Percentiles rank a stretch among this genome's conserved stretches.
Conservation (phyloP, 2,329 filamentous ascomycete species). For the Exophiala sideris region DNA sequence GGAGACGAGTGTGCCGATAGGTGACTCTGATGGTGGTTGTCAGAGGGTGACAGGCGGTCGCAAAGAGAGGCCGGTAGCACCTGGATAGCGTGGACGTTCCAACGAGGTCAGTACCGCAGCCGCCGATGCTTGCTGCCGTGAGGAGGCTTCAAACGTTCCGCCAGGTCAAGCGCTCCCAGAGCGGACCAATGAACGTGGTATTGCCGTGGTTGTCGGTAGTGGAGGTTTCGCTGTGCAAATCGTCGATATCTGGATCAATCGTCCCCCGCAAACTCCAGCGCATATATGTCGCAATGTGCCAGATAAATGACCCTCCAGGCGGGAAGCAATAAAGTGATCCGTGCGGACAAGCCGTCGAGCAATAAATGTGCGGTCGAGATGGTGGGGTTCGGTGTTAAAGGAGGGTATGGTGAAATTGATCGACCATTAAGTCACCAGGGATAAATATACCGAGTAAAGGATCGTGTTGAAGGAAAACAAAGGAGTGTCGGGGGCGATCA, state of each 20-base stretch:
- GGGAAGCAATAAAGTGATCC: slow-evolving; percentile 1
- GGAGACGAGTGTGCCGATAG: not conserved
- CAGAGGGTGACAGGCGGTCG: not conserved
- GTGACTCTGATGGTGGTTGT: not conserved
- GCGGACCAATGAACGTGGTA: not conserved
- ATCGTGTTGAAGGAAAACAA: slow-evolving; percentile 19
- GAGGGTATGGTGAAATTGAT: slow-evolving; percentile 9
- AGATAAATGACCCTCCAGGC: slow-evolving; percentile 1
- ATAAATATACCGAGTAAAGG: slow-evolving; percentile 16
- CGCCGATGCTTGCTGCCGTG: no score
- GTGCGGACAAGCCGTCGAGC: slow-evolving; percentile 6
- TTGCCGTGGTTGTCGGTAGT: not conserved
- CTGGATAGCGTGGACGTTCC: not conserved
- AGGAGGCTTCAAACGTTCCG: no score
- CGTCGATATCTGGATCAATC: slow-evolving; percentile 1
- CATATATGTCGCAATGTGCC: slow-evolving; percentile 1
- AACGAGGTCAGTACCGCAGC: no score
- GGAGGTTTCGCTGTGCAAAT: slow-evolving; percentile 6
- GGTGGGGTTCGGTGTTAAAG: slow-evolving; percentile 17
- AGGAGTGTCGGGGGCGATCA: slow-evolving; percentile 19
- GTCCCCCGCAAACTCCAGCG: slow-evolving; percentile 6
- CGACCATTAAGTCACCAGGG: slow-evolving; percentile 14
- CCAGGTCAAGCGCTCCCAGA: not conserved
- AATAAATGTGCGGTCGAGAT: slow-evolving; percentile 14
- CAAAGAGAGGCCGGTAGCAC: slow-evolving; percentile 1